A percentile compares a stretch with the other conserved stretches of the same genome.
Evolutionary conservation across 805 yeast species (phyloP).

Genomic region (Debaryomyces tyrocola): DNA sequence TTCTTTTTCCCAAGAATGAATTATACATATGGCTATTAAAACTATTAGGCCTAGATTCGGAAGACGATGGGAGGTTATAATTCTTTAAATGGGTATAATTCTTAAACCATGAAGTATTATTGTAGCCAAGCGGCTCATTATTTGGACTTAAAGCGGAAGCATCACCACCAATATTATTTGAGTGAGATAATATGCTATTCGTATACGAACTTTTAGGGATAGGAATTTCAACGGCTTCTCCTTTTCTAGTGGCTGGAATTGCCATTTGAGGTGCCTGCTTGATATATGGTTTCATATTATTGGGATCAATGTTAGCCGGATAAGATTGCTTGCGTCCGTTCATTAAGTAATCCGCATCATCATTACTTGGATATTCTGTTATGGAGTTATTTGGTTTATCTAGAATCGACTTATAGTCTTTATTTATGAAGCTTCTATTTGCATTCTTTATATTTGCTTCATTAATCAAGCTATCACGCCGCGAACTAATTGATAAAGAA

Average conservation of each 20-base stretch:
- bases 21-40: slow-evolving; percentile 27
- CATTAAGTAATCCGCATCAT: neutral
- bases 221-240: slow-evolving; percentile 77
- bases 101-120: slow-evolving; percentile 25
- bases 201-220: slow-evolving; percentile 22
- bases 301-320: neutral
- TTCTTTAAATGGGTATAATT: slow-evolving; percentile 23
- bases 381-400: neutral
- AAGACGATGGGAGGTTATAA: slow-evolving; percentile 11
- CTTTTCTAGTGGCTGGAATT: slow-evolving; percentile 77
- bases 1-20: slow-evolving; percentile 17
- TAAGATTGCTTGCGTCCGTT: neutral
- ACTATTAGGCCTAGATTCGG: slow-evolving; percentile 19
- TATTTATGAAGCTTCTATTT: slow-evolving; percentile 10
- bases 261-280: slow-evolving; percentile 56
- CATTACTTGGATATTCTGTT: neutral
- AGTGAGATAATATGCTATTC: neutral
- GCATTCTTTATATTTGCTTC: slow-evolving; percentile 14
- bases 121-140: neutral
- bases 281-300: slow-evolving; percentile 16
- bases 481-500: slow-evolving; percentile 27
- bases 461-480: slow-evolving; percentile 17
- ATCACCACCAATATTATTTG: neutral
- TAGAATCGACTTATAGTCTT: slow-evolving; percentile 3
- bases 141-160: neutral